Percentiles rank a stretch among this genome's conserved stretches.
Evolutionary conservation across 108 stramenopile species (phyloP).

Genomic region (Cyclostephanos tholiformis): DNA sequence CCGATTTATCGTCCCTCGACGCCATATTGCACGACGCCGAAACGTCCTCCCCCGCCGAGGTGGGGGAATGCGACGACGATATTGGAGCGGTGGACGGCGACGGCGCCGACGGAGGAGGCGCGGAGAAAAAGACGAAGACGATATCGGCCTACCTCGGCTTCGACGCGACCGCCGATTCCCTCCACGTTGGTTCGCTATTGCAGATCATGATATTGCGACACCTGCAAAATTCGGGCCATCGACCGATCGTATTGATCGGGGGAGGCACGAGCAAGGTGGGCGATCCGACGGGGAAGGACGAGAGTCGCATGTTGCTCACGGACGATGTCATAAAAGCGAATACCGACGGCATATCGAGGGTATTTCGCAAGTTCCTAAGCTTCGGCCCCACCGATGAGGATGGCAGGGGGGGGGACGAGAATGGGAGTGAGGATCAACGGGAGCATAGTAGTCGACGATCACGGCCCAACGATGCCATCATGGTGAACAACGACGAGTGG

Average conservation of each 20-base stretch:
- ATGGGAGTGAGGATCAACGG: constrained; percentile 8
- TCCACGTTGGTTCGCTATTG: constrained; percentile 96
- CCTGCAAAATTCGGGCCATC: constrained; percentile 86
- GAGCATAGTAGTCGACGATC: constrained; percentile 22
- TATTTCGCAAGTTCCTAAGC: constrained; percentile 80
- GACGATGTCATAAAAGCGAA: constrained; percentile 84
- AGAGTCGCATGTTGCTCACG: constrained; percentile 83
- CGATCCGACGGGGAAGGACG: constrained; percentile 98
- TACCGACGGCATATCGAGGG: constrained; percentile 77
- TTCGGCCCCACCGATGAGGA: constrained; percentile 58
- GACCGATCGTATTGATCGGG: constrained; percentile 92
- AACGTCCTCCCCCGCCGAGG: too few relatives aligned
- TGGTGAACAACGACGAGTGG: constrained; percentile 99
- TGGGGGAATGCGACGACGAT: too few relatives aligned
- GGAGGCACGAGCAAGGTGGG: constrained; percentile 97
- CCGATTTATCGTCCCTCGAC: constrained; percentile 74
- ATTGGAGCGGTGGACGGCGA: not conserved
- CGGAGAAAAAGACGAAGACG: constrained; percentile 13
- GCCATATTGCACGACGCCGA: constrained; percentile 37
- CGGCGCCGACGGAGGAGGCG: too few relatives aligned
- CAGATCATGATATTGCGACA: constrained; percentile 98
- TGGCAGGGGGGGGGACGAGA: not conserved
- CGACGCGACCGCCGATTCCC: constrained; percentile 96
- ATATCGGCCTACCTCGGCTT: constrained; percentile 93
- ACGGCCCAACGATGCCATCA: constrained; percentile 76